phyloP scores from a whole-genome alignment of 371 early-diverging fungal genomes.

The Mortierella sp. region DNA sequence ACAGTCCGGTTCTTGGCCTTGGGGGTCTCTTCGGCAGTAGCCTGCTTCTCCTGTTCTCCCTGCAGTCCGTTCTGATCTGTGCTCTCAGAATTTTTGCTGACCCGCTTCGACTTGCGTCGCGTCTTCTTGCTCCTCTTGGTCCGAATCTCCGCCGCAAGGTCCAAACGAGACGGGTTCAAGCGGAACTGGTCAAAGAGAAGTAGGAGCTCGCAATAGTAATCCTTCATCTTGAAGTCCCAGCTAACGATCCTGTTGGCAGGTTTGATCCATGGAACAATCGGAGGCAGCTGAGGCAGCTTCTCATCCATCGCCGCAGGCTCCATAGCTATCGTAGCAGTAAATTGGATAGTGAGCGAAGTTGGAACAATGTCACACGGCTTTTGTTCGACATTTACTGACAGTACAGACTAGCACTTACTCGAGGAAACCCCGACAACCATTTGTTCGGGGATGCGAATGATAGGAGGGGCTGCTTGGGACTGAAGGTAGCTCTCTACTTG shows the following conservation, averaged over 20 bases:
- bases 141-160: conserved; percentile 31
- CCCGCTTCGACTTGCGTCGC: conserved; percentile 35
- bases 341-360: neutral
- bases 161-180: conserved; percentile 33
- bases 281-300: conserved; percentile 16
- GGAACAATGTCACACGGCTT: neutral
- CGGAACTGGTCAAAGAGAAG: conserved; percentile 51
- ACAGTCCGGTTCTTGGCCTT: conserved; percentile 39
- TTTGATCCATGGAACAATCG: conserved; percentile 33
- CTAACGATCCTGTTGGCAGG: conserved; percentile 36
- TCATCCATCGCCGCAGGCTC: conserved; percentile 16
- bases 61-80: conserved; percentile 12
- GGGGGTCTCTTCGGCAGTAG: neutral
- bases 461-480: conserved; percentile 65
- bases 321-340: neutral
- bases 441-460: conserved; percentile 53
- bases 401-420: conserved; percentile 2
- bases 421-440: conserved; percentile 17
- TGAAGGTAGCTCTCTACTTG: conserved; percentile 65
- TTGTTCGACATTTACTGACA: too few species aligned
- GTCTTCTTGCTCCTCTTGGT: conserved; percentile 16
- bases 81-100: conserved; percentile 13
- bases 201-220: conserved; percentile 34
- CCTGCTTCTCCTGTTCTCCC: conserved; percentile 18
- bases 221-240: conserved; percentile 48